phyloP scores from a whole-genome alignment of 768 basidiomycete genomes.

The Coprinopsis marcescibilis region DNA sequence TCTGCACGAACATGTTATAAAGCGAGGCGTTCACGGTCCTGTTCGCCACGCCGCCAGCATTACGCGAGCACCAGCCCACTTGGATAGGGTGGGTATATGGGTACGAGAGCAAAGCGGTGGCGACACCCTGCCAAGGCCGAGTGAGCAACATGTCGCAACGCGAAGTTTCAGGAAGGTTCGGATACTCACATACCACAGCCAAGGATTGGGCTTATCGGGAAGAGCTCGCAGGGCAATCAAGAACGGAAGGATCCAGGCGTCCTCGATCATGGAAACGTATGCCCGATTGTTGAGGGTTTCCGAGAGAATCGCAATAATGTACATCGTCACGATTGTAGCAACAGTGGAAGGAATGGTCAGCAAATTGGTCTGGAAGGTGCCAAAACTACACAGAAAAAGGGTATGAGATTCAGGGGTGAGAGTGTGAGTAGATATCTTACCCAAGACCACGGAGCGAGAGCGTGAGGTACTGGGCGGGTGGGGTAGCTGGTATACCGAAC shows the following conservation, averaged over 20 bases:
- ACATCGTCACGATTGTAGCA: slow-evolving; percentile 47
- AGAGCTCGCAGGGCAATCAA: slow-evolving; percentile 49
- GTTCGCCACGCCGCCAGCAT: slow-evolving; percentile 53
- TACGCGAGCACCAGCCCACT: slow-evolving; percentile 56
- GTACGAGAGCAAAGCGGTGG: slow-evolving; percentile 14
- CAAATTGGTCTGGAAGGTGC: slow-evolving; percentile 44
- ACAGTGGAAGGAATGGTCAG: slow-evolving; percentile 53
- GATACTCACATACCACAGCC: slow-evolving; percentile 47
- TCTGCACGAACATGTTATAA: slow-evolving; percentile 45
- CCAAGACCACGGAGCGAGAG: slow-evolving; percentile 52
- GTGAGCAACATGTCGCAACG: too few relatives aligned
- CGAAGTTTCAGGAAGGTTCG: not conserved
- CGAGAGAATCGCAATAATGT: slow-evolving; percentile 42
- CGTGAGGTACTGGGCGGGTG: slow-evolving; percentile 53
- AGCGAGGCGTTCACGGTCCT: slow-evolving; percentile 55
- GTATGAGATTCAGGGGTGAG: too few relatives aligned
- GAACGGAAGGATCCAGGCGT: slow-evolving; percentile 59
- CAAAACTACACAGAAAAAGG: slow-evolving; percentile 39
- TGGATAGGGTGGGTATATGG: slow-evolving; percentile 46
- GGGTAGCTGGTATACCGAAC: slow-evolving; percentile 43
- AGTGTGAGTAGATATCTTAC: slow-evolving; percentile 19
- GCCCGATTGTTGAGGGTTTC: slow-evolving; percentile 51
- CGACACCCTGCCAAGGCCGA: slow-evolving; percentile 8
- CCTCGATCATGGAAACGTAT: slow-evolving; percentile 45
- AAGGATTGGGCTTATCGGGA: slow-evolving; percentile 42